Conservation (phyloP, 2,329 filamentous ascomycete genomes). For the Drechslerella dactyloides region DNA sequence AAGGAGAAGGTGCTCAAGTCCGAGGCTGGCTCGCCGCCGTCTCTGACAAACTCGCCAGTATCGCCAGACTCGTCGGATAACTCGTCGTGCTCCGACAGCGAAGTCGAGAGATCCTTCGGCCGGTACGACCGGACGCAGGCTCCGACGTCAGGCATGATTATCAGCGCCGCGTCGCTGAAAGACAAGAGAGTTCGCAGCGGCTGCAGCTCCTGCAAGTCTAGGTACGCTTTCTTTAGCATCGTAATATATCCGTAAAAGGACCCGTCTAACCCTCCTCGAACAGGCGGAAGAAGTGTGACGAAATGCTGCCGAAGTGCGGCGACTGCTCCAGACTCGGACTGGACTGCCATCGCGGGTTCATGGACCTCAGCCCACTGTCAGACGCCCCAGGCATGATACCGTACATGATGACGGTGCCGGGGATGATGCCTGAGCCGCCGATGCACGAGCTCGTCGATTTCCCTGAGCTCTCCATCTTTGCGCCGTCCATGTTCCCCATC, state of each 20-base stretch:
- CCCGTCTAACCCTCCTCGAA: conserved; percentile 8
- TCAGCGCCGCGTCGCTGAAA: conserved; percentile 37
- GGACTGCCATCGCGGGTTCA: conserved; percentile 41
- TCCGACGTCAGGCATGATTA: conserved; percentile 47
- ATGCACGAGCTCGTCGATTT: conserved; percentile 33
- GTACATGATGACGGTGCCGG: conserved; percentile 29
- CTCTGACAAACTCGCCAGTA: conserved; percentile 42
- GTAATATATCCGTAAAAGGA: neutral
- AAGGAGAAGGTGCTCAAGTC: conserved; percentile 46
- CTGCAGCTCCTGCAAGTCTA: conserved; percentile 50
- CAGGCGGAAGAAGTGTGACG: conserved; percentile 52
- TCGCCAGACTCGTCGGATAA: conserved; percentile 48
- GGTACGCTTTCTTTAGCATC: conserved; percentile 14
- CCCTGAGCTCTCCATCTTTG: conserved; percentile 44
- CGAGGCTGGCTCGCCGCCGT: conserved; percentile 45
- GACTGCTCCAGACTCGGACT: conserved; percentile 48
- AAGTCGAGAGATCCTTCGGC: conserved; percentile 45
- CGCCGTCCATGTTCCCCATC: conserved; percentile 44
- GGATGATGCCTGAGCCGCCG: conserved; percentile 29
- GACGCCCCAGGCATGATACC: conserved; percentile 26
- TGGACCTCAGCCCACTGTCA: conserved; percentile 32
- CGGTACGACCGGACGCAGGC: conserved; percentile 37
- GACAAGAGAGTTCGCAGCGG: conserved; percentile 50
- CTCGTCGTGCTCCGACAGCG: conserved; percentile 47
- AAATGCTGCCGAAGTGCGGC: conserved; percentile 46